A percentile compares a stretch with the other conserved stretches of the same genome.
Evolutionary conservation across 2,329 filamentous ascomycete species (phyloP).

Genomic region (Elsinoe perseae): DNA sequence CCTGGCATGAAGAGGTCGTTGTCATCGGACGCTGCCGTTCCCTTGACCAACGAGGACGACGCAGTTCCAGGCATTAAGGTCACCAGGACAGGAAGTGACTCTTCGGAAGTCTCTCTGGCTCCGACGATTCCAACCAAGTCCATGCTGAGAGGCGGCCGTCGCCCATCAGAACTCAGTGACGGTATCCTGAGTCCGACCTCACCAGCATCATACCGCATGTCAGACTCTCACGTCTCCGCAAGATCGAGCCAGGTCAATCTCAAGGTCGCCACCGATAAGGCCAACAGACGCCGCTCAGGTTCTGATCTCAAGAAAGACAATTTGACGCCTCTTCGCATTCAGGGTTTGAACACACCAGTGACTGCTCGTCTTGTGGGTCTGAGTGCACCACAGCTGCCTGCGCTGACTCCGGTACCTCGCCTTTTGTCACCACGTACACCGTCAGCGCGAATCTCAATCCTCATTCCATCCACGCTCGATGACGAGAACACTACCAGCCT

Average conservation of each 20-base stretch:
- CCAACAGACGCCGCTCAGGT: slow-evolving; percentile 3
- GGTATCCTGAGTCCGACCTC: not conserved
- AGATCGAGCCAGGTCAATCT: not conserved
- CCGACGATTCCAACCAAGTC: slow-evolving; percentile 4
- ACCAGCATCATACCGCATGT: not conserved
- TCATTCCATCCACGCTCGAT: slow-evolving; percentile 4
- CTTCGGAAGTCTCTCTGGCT: not conserved
- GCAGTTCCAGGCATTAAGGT: slow-evolving; percentile 7
- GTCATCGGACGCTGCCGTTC: not conserved
- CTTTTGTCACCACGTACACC: slow-evolving; percentile 6
- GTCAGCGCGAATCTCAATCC: slow-evolving; percentile 11
- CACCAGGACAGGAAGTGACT: slow-evolving; percentile 1
- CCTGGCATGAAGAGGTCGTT: not conserved
- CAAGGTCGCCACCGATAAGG: not conserved
- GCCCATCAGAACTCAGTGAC: not conserved
- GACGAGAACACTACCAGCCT: slow-evolving; percentile 5
- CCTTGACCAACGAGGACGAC: not conserved
- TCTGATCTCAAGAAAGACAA: slow-evolving; percentile 8
- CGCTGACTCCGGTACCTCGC: not conserved
- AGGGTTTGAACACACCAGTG: not conserved
- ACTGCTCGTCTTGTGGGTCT: not conserved
- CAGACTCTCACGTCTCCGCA: not conserved
- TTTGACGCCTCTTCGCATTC: slow-evolving; percentile 11
- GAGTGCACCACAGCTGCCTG: slow-evolving; percentile 24
- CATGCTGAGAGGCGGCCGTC: not conserved